Evolutionary conservation across 2,329 filamentous ascomycete species (phyloP), one percentile per base, ranked within the genome.

Genomic region (Diaporthe aspalathi): DNA sequence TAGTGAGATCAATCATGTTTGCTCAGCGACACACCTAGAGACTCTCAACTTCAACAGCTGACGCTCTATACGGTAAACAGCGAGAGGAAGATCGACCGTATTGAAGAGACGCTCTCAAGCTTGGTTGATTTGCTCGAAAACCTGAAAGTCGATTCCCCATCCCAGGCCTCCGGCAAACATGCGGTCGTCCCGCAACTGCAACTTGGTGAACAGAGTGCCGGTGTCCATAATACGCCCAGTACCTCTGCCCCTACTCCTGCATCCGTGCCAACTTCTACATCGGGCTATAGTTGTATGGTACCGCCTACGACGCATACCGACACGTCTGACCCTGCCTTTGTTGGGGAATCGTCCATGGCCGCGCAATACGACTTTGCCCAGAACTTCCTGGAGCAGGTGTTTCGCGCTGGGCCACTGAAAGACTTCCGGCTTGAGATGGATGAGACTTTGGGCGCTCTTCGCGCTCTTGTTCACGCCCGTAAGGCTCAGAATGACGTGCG

Each of bases 321-420:
- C 11, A 56, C 76, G 24, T 77, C 78, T 6, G 79, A 76, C n/a
- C 76, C 77, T 6, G 77, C 81, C 3, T 76, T 85, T 11, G 84
- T 85, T 56, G 84, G 84, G 9, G 82, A 83, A 71, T 84, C 83
- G 3, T 85, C 83, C 1, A 73, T 86, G 29, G 80, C 83, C 8
- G 84, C 84, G 2, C 84, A 86, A 69, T 83, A 84, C 1, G 81
- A 80, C 16, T 86, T 86, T 73, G 84, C 84, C 43, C 84, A 81
- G 27, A 82, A 85, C 62, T 83, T 86, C 53, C 75, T 84, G 3
- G 78, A 81, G 27, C 80, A 83, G 68, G 57, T 27, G 5, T 17
- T 80, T 79, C 5, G 80, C 81, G 57, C 57, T 35, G 57, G 43
- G 29, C 57, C 57, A 20, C 76, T 75, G 14, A 75, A 76, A 29